Evolutionary conservation across 768 basidiomycete genomes (phyloP), one percentile per base, ranked within the genome.

Genomic region (Boletus pseudo-olivaceus): DNA sequence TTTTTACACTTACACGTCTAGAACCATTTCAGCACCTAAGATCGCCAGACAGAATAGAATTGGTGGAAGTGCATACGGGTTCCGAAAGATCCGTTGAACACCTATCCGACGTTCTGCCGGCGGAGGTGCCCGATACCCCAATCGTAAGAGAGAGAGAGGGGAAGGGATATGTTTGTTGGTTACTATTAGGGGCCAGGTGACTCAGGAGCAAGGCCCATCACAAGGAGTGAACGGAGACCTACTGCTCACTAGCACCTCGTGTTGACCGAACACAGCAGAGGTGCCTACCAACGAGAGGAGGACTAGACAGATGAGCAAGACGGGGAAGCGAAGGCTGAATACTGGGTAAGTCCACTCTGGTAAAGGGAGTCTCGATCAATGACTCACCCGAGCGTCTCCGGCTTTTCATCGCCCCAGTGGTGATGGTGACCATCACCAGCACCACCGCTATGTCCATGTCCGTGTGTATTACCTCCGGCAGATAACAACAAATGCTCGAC

Each of bases 401-500:
- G 61, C 11, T 68, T 71, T 53, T 77, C 79, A 57, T 82, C 79
- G 10, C 87, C 84, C 64, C 87, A 86, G 61, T 90, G 88, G 61
- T 89, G 87, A 54, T 83, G 81, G 43, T 75, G 73, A 0, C 76
- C 78, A 53, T 79, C 76, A 0, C 71, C 67, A 2, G 19, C 33
- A 7, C 84, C 82, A 54, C 85, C 83, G 60, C 87, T 82, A 60
- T 88, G 87, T 19, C 82, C 80, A 35, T 71, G 70, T 1, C 73
- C 76, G 20, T 79, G 76, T 83, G 77, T 91, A 87, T 51, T 92
- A 83, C 59, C 93, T 88, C 83, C 88, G 7, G 82, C 80, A 44
- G 85, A 84, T 40, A 98, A 76, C 15, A 99, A 68, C 38, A 97
- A 70, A 72, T 96, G 94, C 72, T 99, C 96, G 5, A 98, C 78